Conservation (phyloP, 495 filamentous ascomycete genomes). For the Penicillium flavigenum region DNA sequence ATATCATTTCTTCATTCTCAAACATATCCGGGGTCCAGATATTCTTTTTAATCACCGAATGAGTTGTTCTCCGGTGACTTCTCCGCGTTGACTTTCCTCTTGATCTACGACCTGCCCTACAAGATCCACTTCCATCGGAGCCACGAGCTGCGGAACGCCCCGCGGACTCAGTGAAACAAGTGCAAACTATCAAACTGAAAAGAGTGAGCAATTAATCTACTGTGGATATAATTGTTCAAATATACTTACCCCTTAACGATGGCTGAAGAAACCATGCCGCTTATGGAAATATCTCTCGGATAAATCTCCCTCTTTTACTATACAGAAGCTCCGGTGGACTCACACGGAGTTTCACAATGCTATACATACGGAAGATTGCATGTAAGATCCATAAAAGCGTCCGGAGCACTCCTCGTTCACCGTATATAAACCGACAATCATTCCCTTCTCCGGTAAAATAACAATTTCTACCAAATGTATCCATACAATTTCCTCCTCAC, state of each 20-base stretch:
- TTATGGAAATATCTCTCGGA: conserved; percentile 16
- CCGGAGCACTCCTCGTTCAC: neutral
- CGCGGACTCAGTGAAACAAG: neutral
- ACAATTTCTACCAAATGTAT: conserved; percentile 2
- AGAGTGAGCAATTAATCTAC: neutral
- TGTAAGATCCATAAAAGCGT: neutral
- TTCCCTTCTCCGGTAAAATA: neutral
- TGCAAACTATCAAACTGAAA: neutral
- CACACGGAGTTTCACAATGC: neutral
- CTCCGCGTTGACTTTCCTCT: neutral
- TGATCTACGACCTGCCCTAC: neutral
- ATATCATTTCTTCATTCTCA: conserved; percentile 3
- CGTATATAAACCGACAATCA: neutral
- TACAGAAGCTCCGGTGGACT: neutral
- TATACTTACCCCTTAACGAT: neutral
- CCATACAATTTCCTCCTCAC: conserved; percentile 1
- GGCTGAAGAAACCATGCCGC: neutral
- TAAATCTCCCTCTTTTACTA: neutral
- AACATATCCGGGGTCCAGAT: neutral
- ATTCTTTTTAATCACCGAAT: neutral
- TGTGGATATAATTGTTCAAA: neutral
- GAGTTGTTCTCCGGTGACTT: neutral
- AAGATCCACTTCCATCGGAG: neutral
- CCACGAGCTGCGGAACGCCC: neutral
- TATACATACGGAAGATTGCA: neutral